Evolutionary conservation across 2,329 filamentous ascomycete genomes (phyloP), one percentile per base, ranked within the genome.

Genomic region (Cladosporium austrohemisphaericum): DNA sequence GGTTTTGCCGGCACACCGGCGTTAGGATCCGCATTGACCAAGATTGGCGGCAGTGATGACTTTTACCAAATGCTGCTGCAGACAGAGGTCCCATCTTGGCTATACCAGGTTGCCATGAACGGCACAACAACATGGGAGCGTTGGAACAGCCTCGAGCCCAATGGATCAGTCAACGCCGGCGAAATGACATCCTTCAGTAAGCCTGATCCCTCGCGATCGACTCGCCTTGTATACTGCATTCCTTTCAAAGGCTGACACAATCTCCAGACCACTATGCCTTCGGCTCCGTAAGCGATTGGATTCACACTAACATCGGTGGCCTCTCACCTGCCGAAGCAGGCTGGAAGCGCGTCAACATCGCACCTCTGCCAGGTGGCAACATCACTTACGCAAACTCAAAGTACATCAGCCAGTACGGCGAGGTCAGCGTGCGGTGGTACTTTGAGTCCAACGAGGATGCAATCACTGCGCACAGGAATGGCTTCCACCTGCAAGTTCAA

Each of bases 1-100:
- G 68, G 68, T 0, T 71, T 71, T 25, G 67, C 73, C 88, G 83
- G 83, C 88, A 83, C 68, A 84, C 83, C 61, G 5, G 26, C 41
- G 5, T 18, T 44, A n/a, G 28, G 41, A 10, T 26, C 41, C 3
- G 53, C 49, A 11, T 25, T 55, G 6, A 52, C 51, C 14, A 50
- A 43, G 13, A 51, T 51, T 8, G 52, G 51, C 60, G n/a, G 51
- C 41, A 28, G 18, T n/a, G 41, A 44, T n/a, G 41, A 44, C 18
- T 52, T 52, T 46, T 79, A 78, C 55, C 64, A 64, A 13, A 77
- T 78, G 72, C 64, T 79, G 1, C 61, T 73, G 4, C 68, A 76
- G 55, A 71, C 66, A 5, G 57, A 66, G 3, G 67, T 69, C 1
- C 75, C 74, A 0, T 73, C 69, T 0, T 78, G 75, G 75, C 57